These are phyloP conservation scores for Collybiopsis luxurians DNA, from an alignment of 768 basidiomycete species.

Conservation along the genomic window DNA sequence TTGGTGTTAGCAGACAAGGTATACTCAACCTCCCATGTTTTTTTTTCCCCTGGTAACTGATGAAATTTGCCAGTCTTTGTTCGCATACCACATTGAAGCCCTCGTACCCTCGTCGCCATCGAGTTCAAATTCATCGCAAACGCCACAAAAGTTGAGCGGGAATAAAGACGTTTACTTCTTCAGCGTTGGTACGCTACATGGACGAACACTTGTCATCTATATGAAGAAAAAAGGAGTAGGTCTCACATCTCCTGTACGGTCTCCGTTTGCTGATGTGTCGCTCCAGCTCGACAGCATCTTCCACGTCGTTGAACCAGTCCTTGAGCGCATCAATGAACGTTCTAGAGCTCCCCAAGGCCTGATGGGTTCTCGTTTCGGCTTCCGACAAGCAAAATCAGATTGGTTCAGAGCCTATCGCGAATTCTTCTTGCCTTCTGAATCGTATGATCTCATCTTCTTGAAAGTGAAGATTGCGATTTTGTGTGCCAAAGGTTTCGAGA, in stretches of 20 bases:
- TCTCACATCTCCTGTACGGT: background rate
- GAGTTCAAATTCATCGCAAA: slow-evolving; percentile 64
- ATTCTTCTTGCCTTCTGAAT: slow-evolving; percentile 91
- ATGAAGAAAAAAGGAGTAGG: slow-evolving; percentile 90
- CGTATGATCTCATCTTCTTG: slow-evolving; percentile 87
- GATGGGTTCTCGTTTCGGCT: slow-evolving; percentile 62
- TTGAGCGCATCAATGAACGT: slow-evolving; percentile 81
- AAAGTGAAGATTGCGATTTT: slow-evolving; percentile 92
- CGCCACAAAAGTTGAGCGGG: slow-evolving; percentile 88
- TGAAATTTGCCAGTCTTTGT: slow-evolving; percentile 58
- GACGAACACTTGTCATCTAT: slow-evolving; percentile 87
- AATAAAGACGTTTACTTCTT: slow-evolving; percentile 96
- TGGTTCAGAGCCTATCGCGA: slow-evolving; percentile 97
- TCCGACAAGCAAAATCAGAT: slow-evolving; percentile 79
- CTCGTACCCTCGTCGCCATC: slow-evolving; percentile 85
- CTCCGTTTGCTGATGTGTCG: background rate
- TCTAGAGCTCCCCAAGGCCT: slow-evolving; percentile 68
- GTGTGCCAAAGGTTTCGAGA: slow-evolving; percentile 93
- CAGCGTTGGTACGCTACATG: slow-evolving; percentile 83
- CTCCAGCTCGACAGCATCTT: slow-evolving; percentile 82
- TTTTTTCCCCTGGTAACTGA: background rate
- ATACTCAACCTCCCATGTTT: background rate
- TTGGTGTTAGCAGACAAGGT: slow-evolving; percentile 93
- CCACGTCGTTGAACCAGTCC: slow-evolving; percentile 96
- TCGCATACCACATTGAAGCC: slow-evolving; percentile 95